Base-by-base conservation (phyloP, 140 eudicot genomes). In the Erigeron philadelphicus region DNA sequence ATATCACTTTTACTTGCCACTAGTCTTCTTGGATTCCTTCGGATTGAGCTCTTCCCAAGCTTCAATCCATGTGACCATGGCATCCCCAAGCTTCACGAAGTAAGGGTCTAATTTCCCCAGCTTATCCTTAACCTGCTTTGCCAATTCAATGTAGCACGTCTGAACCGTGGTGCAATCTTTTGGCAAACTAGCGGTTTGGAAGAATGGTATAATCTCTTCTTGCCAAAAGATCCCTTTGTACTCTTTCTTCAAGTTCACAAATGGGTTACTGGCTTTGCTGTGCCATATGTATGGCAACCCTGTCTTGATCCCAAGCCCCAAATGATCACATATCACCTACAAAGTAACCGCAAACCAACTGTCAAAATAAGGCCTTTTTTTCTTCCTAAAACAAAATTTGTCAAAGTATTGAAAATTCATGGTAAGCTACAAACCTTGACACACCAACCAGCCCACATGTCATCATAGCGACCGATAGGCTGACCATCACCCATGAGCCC, bases 401-500 rank as follows among this genome's bases (percentile, higher is more conserved):
- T 21, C 50, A 61, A 21, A 43, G 52, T 18, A 25, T 11, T n/a
- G 8, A 15, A 10, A 60, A 6, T 11, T 65, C 62, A 49, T 5
- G 43, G 46, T 16, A 31, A 17, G 13, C 15, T 50, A 61, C 40
- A 55, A 59, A 90, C 97, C 97, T 90, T 90, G 53, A 57, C 66
- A 71, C 97, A 90, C 97, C 89, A 86, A 47, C 96, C 96, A 61
- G 96, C 96, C 96, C 95, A 89, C 95, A 89, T 89, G 56, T 89
- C 96, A 13, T 89, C 96, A 12, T 86, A 86, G 6, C 90, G 94
- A 13, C 96, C 96, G 72, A 89, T 89, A 1, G 96, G 96, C 78
- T 86, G 95, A 56, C 91, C 91, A 48, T 89, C 96, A 13, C 95
- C 96, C 96, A 86, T 89, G 63, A 89, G 97, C 42, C 97, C 97